Evolutionary conservation across 805 yeast species (phyloP).

Genomic region (Teunomyces cretensis): DNA sequence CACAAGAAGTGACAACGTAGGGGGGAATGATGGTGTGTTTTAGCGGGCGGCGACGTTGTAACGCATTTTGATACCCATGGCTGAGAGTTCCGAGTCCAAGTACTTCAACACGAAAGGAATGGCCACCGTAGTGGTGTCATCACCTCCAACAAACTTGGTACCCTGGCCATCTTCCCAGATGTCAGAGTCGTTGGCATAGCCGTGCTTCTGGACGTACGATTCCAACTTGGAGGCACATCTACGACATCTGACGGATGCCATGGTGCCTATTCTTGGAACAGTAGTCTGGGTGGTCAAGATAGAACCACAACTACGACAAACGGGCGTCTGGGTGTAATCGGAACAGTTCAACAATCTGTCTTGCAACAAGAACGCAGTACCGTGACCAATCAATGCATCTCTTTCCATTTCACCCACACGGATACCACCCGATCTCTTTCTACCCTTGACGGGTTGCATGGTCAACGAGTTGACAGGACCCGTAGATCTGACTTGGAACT

Average conservation of each 20-base stretch:
- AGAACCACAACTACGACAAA: constrained; percentile 94
- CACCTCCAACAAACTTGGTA: constrained; percentile 86
- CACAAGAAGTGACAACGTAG: neutral
- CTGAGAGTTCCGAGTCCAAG: constrained; percentile 90
- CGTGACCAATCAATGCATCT: constrained; percentile 98
- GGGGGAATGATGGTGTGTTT: neutral
- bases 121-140: constrained; percentile 90
- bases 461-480: constrained; percentile 97
- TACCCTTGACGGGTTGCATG: constrained; percentile 99
- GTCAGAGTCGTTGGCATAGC: constrained; percentile 62
- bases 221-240: constrained; percentile 80
- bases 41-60: constrained; percentile 61
- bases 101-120: constrained; percentile 95
- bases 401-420: constrained; percentile 99
- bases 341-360: constrained; percentile 94
- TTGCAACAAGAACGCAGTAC: constrained; percentile 91
- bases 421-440: constrained; percentile 98
- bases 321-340: constrained; percentile 87
- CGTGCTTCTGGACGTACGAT: constrained; percentile 46
- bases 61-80: constrained; percentile 95
- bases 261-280: constrained; percentile 86
- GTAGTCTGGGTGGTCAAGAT: constrained; percentile 84
- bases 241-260: constrained; percentile 81
- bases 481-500: constrained; percentile 98
- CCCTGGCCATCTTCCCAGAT: constrained; percentile 99